Evolutionary conservation across 345 rosid genomes (phyloP), one percentile per base, ranked within the genome.

Genomic region (Punica granatum): DNA sequence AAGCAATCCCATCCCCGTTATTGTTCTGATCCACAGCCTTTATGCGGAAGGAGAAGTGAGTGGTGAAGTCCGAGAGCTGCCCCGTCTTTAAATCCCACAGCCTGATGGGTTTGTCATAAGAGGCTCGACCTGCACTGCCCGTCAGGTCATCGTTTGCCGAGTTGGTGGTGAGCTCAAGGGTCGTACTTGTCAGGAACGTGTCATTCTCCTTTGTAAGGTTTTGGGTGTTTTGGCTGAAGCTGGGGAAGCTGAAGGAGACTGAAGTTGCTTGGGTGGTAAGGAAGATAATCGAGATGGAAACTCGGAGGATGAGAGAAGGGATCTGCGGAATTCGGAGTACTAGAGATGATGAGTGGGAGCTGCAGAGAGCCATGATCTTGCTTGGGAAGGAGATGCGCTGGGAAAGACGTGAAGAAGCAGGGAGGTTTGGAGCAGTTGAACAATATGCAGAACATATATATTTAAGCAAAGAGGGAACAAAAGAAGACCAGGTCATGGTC

Each of bases 1-100:
- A 84, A n/a, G 87, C 36, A 16, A 87, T 69, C 6, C 87, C 89
- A 13, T 82, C 84, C 6, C 88, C 92, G 35, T 66, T 70, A 1
- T 1, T 2, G 2, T 28, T 4, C 0, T 6, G 1, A 34, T 70
- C 15, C 18, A 42, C 0, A 1, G 82, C 73, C 10, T 3, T 1
- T 21, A 84, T 64, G 18, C 5, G n/a, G 56, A 87, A 87, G 68
- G 79, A 36, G 78, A 84, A 87, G 15, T 76, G 84, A 10, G 92
- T 75, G 43, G n/a, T 66, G 81, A 87, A 87, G 54, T 87, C 87
- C 6, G 84, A 42, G 26, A 87, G 68, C 71, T 19, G 60, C 34
- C 80, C 28, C 1, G 81, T 71, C 23, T 65, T 70, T 30, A 79
- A 68, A 53, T 82, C 86, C 89, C 87, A 84, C 23, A 87, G 67